Conservation (phyloP, 805 yeast species). For the Ogataea trehaloabstinens region DNA sequence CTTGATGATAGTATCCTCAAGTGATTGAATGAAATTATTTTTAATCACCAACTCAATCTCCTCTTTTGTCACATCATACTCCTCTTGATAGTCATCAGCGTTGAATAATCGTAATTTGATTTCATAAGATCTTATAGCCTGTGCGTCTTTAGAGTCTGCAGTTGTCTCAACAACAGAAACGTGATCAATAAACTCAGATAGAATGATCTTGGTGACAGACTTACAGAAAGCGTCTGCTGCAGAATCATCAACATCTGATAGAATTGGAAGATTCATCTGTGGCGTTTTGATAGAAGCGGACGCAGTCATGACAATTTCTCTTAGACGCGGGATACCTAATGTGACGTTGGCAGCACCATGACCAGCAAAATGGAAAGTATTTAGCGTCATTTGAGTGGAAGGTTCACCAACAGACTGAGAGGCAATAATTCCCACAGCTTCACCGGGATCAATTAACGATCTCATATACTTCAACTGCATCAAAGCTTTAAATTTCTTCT, state of each 20-base stretch:
- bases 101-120: slow-evolving; percentile 76
- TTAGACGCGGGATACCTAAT: slow-evolving; percentile 98
- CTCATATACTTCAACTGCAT: slow-evolving; percentile 99
- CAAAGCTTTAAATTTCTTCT: slow-evolving; percentile 87
- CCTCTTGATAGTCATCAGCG: slow-evolving; percentile 72
- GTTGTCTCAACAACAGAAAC: slow-evolving; percentile 88
- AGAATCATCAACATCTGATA: slow-evolving; percentile 74
- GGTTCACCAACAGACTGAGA: slow-evolving; percentile 99
- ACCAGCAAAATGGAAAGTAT: slow-evolving; percentile 98
- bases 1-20: slow-evolving; percentile 72
- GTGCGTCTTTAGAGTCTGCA: slow-evolving; percentile 49
- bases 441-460: slow-evolving; percentile 93
- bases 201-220: slow-evolving; percentile 76
- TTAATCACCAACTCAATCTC: slow-evolving; percentile 72
- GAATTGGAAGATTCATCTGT: slow-evolving; percentile 91
- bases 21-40: slow-evolving; percentile 58
- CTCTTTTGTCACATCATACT: slow-evolving; percentile 82
- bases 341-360: slow-evolving; percentile 99
- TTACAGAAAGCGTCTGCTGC: slow-evolving; percentile 93
- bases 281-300: slow-evolving; percentile 96
- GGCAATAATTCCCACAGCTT: slow-evolving; percentile 97
- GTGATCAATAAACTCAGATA: slow-evolving; percentile 85
- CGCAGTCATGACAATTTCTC: slow-evolving; percentile 99
- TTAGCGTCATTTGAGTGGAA: slow-evolving; percentile 96
- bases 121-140: slow-evolving; percentile 64